A percentile compares a stretch with the other conserved stretches of the same genome.
These are phyloP conservation scores for Neoboletus magnificus DNA, from an alignment of 768 basidiomycete genomes.

Conservation along the genomic window DNA sequence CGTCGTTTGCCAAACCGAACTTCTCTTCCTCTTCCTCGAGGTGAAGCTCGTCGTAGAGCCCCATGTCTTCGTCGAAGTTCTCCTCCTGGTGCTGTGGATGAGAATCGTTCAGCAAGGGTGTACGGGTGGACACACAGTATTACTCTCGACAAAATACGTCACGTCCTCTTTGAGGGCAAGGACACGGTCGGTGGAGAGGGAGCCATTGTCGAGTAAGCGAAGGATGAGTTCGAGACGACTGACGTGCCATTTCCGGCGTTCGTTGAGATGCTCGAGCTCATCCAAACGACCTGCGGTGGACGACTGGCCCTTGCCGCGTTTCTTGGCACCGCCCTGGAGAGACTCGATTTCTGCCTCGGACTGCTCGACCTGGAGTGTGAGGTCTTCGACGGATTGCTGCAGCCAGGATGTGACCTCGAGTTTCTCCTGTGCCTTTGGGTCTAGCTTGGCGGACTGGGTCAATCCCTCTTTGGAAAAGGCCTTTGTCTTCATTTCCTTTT, in stretches of 20 bases:
- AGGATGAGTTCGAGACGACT: constrained; percentile 89
- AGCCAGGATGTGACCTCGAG: constrained; percentile 87
- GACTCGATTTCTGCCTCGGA: constrained; percentile 94
- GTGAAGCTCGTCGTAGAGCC: constrained; percentile 96
- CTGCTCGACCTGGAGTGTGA: constrained; percentile 88
- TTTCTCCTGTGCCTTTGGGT: constrained; percentile 97
- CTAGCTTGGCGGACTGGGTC: constrained; percentile 88
- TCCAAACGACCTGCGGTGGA: constrained; percentile 69
- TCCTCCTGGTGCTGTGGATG: constrained; percentile 65
- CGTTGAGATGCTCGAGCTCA: constrained; percentile 85
- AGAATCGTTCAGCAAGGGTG: constrained; percentile 11
- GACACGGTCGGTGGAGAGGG: constrained; percentile 78
- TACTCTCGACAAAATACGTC: constrained; percentile 92
- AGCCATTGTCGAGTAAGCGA: constrained; percentile 91
- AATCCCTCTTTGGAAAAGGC: constrained; percentile 99
- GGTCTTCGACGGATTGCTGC: constrained; percentile 83
- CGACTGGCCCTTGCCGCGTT: constrained; percentile 71
- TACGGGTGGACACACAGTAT: constrained; percentile 63
- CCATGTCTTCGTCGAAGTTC: constrained; percentile 95
- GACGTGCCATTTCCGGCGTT: constrained; percentile 94
- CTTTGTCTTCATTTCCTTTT: constrained; percentile 99
- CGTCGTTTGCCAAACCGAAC: constrained; percentile 70
- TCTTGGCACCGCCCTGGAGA: constrained; percentile 78
- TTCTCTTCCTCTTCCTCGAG: constrained; percentile 97
- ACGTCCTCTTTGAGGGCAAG: constrained; percentile 88